Percentiles rank a stretch among this genome's conserved stretches.
phyloP scores from a whole-genome alignment of 2,329 filamentous ascomycete genomes.

The Emydomyces testavorans region DNA sequence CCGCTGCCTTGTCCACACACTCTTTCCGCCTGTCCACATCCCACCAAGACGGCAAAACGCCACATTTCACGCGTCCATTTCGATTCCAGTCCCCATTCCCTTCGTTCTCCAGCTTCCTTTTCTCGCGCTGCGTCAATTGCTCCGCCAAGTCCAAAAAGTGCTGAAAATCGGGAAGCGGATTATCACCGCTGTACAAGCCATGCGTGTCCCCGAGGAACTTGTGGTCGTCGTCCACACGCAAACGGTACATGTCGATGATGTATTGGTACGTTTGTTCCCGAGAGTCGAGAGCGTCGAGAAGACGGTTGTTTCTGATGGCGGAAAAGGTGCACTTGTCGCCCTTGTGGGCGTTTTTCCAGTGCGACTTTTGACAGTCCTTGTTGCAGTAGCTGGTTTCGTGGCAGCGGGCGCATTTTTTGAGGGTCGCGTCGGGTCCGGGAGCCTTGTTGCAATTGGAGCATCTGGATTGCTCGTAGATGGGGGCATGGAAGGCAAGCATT shows the following conservation, averaged over 20 bases:
- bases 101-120: neutral
- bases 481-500: neutral
- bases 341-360: slow-evolving; percentile 42
- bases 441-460: slow-evolving; percentile 4
- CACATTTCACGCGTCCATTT: slow-evolving; percentile 1
- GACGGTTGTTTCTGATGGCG: slow-evolving; percentile 10
- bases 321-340: slow-evolving; percentile 10
- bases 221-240: slow-evolving; percentile 36
- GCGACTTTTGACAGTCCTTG: slow-evolving; percentile 40
- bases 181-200: slow-evolving; percentile 19
- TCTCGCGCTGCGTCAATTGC: slow-evolving; percentile 23
- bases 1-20: slow-evolving; percentile 31
- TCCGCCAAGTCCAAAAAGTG: slow-evolving; percentile 22
- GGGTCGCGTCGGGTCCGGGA: neutral
- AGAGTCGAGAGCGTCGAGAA: slow-evolving; percentile 14
- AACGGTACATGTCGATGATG: slow-evolving; percentile 40
- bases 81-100: neutral
- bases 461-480: neutral
- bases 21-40: slow-evolving; percentile 26
- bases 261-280: slow-evolving; percentile 32
- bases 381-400: slow-evolving; percentile 41
- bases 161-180: slow-evolving; percentile 32
- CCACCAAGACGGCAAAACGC: slow-evolving; percentile 40
- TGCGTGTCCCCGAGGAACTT: slow-evolving; percentile 15
- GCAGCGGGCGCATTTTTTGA: slow-evolving; percentile 39